Percentiles rank a stretch among this genome's conserved stretches.
phyloP scores from a whole-genome alignment of 176 grass and related monocot species.

The Cymbopogon citratus region DNA sequence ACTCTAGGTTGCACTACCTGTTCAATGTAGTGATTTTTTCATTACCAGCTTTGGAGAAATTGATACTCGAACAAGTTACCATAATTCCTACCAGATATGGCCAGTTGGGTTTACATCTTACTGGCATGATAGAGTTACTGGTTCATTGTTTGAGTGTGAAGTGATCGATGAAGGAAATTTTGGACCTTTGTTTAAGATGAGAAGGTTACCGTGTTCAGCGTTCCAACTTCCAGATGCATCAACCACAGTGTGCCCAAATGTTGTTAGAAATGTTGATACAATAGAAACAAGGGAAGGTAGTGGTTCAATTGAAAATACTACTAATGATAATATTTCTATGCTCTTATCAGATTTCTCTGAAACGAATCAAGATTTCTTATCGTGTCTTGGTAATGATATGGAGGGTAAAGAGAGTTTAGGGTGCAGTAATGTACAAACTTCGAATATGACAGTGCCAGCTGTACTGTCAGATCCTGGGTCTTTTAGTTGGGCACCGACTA shows the following conservation, averaged over 20 bases:
- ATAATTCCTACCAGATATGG: slow-evolving; percentile 73
- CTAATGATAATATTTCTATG: slow-evolving; percentile 62
- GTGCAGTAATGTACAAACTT: slow-evolving; percentile 22
- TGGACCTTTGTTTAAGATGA: slow-evolving; percentile 77
- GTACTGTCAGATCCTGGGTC: slow-evolving; percentile 16
- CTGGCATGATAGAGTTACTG: slow-evolving; percentile 94
- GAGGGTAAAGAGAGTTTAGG: slow-evolving; percentile 33
- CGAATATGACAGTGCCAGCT: slow-evolving; percentile 5
- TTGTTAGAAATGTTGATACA: slow-evolving; percentile 42
- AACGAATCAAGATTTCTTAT: slow-evolving; percentile 49
- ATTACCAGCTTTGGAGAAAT: slow-evolving; percentile 79
- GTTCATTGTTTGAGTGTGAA: slow-evolving; percentile 94
- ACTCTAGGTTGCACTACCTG: slow-evolving; percentile 69
- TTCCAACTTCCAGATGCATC: slow-evolving; percentile 67
- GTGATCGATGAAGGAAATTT: slow-evolving; percentile 70
- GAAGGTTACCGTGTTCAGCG: slow-evolving; percentile 72
- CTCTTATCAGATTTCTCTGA: slow-evolving; percentile 51
- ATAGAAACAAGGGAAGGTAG: slow-evolving; percentile 63
- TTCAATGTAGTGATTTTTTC: slow-evolving; percentile 90
- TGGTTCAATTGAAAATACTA: slow-evolving; percentile 41
- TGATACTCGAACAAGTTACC: slow-evolving; percentile 63
- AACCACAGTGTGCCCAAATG: slow-evolving; percentile 65
- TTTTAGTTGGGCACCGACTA: slow-evolving; percentile 19
- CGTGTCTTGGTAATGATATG: slow-evolving; percentile 45
- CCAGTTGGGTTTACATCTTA: slow-evolving; percentile 85